These are phyloP conservation scores for Chytriomyces sp. DNA, from an alignment of 192 early-diverging fungal species.

Conservation along the genomic window DNA sequence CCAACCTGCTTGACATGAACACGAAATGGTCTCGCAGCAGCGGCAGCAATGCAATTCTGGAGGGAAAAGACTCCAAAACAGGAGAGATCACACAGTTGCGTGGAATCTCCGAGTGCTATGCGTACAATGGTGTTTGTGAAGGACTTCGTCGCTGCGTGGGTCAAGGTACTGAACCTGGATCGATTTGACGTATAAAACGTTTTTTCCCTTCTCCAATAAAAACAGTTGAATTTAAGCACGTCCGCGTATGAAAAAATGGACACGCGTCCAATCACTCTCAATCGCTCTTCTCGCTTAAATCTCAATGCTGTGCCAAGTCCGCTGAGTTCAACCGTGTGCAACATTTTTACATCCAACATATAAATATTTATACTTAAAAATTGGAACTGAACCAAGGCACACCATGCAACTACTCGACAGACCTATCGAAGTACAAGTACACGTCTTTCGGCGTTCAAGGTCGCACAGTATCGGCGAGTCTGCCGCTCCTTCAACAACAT, in stretches of 20 bases:
- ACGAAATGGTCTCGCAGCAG: conserved; percentile 11
- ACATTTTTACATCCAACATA: too few species aligned
- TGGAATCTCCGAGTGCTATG: conserved; percentile 32
- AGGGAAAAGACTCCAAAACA: neutral
- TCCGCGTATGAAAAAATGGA: too few species aligned
- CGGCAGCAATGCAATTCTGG: neutral
- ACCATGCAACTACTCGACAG: accelerated
- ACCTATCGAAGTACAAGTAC: accelerated
- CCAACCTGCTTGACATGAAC: conserved; percentile 35
- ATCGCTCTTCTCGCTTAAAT: too few species aligned
- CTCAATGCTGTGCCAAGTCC: too few species aligned
- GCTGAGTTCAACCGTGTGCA: too few species aligned
- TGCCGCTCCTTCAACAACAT: too few species aligned
- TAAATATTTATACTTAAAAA: too few species aligned
- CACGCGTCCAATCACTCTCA: too few species aligned
- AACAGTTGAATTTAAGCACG: too few species aligned
- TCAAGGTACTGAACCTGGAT: conserved; percentile 35
- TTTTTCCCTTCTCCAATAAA: neutral
- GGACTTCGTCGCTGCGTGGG: conserved; percentile 37
- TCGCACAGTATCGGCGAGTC: too few species aligned
- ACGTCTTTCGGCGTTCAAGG: too few species aligned
- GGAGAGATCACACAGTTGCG: conserved; percentile 41
- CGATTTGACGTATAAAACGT: conserved; percentile 21
- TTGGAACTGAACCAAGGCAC: accelerated
- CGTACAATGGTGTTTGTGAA: conserved; percentile 27